These are phyloP conservation scores for Shiraia sp. DNA, from an alignment of 2,329 filamentous ascomycete species.

Conservation along the genomic window DNA sequence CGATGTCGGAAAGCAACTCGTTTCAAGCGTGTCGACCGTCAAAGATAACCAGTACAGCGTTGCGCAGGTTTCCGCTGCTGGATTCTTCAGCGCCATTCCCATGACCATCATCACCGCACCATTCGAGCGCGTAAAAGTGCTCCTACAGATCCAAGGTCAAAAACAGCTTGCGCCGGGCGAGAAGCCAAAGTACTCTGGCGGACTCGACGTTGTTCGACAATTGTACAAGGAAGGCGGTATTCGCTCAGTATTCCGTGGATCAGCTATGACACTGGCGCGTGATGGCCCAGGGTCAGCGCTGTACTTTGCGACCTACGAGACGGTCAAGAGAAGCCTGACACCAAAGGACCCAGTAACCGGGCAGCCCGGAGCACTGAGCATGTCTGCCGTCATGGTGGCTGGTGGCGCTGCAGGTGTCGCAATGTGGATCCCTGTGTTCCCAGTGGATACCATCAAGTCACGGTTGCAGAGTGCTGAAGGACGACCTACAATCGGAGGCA, in stretches of 20 bases:
- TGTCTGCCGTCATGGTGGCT: conserved; percentile 81
- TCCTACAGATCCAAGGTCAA: conserved; percentile 96
- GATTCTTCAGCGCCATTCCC: conserved; percentile 92
- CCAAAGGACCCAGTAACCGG: conserved; percentile 74
- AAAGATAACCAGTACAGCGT: conserved; percentile 76
- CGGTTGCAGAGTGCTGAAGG: conserved; percentile 89
- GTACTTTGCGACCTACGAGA: conserved; percentile 97
- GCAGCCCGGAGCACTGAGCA: conserved; percentile 75
- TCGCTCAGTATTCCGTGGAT: conserved; percentile 89
- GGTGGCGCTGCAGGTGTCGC: conserved; percentile 91
- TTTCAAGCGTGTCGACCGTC: conserved; percentile 68
- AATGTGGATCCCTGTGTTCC: conserved; percentile 99
- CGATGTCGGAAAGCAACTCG: conserved; percentile 90
- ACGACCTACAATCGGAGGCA: conserved; percentile 76
- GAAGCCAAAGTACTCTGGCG: conserved; percentile 89
- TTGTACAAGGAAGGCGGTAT: conserved; percentile 90
- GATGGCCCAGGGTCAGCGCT: conserved; percentile 92
- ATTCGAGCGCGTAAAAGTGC: conserved; percentile 98
- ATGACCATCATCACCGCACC: conserved; percentile 99
- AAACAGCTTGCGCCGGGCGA: conserved; percentile 82
- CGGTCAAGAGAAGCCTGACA: conserved; percentile 85
- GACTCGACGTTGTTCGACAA: conserved; percentile 87
- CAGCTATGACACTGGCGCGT: conserved; percentile 85
- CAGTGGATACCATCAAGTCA: conserved; percentile 94
- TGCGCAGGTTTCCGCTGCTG: conserved; percentile 84